phyloP scores from a whole-genome alignment of 2,329 filamentous ascomycete genomes.

The Exophiala aquamarina region DNA sequence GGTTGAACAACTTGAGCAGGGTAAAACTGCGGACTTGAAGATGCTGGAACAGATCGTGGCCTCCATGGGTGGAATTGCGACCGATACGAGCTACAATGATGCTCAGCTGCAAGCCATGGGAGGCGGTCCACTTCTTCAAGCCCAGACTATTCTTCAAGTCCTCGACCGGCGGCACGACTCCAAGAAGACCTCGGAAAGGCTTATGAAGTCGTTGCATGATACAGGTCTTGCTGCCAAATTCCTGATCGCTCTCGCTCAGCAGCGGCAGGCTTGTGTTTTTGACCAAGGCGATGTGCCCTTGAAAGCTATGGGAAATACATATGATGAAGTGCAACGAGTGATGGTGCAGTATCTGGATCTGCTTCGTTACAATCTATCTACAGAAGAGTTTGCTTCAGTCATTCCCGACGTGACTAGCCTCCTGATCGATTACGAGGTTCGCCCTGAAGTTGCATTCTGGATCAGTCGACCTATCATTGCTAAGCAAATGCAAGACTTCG shows the following conservation, averaged over 20 bases:
- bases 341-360: slow-evolving; percentile 88
- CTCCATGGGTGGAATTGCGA: slow-evolving; percentile 90
- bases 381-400: slow-evolving; percentile 72
- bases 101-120: slow-evolving; percentile 84
- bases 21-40: slow-evolving; percentile 87
- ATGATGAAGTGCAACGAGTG: slow-evolving; percentile 86
- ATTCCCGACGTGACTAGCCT: slow-evolving; percentile 75
- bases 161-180: slow-evolving; percentile 80
- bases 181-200: slow-evolving; percentile 70
- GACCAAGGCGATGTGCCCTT: slow-evolving; percentile 74
- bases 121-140: slow-evolving; percentile 75
- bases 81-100: slow-evolving; percentile 85
- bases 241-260: slow-evolving; percentile 86
- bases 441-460: slow-evolving; percentile 79
- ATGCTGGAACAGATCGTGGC: slow-evolving; percentile 87
- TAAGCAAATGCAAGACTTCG: slow-evolving; percentile 56
- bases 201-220: slow-evolving; percentile 76
- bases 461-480: slow-evolving; percentile 74
- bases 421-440: slow-evolving; percentile 75
- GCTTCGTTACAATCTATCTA: slow-evolving; percentile 73
- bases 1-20: slow-evolving; percentile 74
- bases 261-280: slow-evolving; percentile 83
- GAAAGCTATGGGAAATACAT: slow-evolving; percentile 82
- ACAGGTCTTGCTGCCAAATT: slow-evolving; percentile 77
- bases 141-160: slow-evolving; percentile 75